Evolutionary conservation across 1,284 basidiomycete species (phyloP).

Genomic region (Trametes polyzona): DNA sequence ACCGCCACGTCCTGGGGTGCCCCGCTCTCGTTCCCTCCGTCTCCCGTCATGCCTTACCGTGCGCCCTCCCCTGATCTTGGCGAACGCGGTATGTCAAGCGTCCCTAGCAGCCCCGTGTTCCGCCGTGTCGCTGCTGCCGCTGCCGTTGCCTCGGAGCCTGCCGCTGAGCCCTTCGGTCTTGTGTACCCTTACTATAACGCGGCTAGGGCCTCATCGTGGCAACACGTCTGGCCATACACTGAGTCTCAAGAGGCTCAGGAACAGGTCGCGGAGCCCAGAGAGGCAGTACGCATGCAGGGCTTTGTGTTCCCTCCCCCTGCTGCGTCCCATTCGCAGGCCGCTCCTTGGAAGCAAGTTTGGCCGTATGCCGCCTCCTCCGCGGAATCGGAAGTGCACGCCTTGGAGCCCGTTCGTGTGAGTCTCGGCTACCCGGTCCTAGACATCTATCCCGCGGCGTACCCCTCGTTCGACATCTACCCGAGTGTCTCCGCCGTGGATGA

Average conservation of each 20-base stretch:
- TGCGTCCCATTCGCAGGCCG: not conserved
- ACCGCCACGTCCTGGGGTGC: conserved; percentile 53
- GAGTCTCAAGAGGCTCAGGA: not conserved
- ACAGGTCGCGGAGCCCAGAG: not conserved
- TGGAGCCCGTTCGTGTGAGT: conserved; percentile 7
- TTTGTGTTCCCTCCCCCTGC: conserved; percentile 29
- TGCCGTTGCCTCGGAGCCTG: too few species aligned
- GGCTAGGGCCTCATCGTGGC: not conserved
- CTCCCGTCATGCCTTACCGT: conserved; percentile 38
- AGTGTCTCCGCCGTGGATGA: conserved; percentile 15
- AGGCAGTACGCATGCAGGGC: conserved; percentile 13
- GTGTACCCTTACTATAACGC: conserved; percentile 31
- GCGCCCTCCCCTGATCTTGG: conserved; percentile 28
- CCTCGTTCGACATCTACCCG: conserved; percentile 36
- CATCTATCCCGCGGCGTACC: conserved; percentile 46
- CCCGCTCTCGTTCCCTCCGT: conserved; percentile 46
- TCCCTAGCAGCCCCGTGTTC: conserved; percentile 15
- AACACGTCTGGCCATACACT: conserved; percentile 14
- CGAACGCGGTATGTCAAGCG: conserved; percentile 21
- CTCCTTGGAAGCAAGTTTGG: conserved; percentile 28
- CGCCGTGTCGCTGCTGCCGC: not conserved
- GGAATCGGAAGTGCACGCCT: conserved; percentile 13
- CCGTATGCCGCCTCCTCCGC: conserved; percentile 11
- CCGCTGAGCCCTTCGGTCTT: conserved; percentile 3
- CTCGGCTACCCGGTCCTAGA: conserved; percentile 34